A percentile compares a stretch with the other conserved stretches of the same genome.
Conservation (phyloP, 2,329 filamentous ascomycete species). For the Hypoxylon sp. region DNA sequence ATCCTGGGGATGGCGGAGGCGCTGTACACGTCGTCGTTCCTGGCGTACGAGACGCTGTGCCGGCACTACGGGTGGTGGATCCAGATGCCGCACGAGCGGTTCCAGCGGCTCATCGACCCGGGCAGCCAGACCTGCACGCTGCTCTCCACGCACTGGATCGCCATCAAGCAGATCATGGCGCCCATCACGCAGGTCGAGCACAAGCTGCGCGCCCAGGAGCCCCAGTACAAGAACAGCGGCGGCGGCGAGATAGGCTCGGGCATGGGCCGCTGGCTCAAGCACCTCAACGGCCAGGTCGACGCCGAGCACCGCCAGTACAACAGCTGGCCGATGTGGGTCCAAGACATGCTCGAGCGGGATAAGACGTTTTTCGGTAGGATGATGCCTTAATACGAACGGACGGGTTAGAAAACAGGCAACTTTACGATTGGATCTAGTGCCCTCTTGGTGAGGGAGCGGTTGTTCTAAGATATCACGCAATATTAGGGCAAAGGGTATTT, state of each 20-base stretch:
- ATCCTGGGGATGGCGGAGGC: constrained; percentile 65
- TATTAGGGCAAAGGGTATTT: neutral
- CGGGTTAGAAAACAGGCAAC: neutral
- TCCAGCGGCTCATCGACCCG: constrained; percentile 66
- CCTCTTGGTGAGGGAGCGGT: neutral
- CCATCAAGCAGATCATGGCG: constrained; percentile 68
- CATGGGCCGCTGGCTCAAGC: constrained; percentile 65
- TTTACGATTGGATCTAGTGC: neutral
- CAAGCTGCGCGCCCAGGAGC: constrained; percentile 25
- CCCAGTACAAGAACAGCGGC: constrained; percentile 33
- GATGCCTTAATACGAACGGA: neutral
- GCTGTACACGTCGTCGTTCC: constrained; percentile 65
- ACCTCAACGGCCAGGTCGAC: constrained; percentile 65
- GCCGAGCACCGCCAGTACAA: constrained; percentile 63
- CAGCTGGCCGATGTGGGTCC: constrained; percentile 69
- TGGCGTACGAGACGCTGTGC: constrained; percentile 65
- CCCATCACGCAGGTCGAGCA: constrained; percentile 62
- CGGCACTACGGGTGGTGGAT: constrained; percentile 71
- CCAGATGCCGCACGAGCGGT: constrained; percentile 67
- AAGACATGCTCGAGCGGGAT: constrained; percentile 64
- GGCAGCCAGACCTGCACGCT: constrained; percentile 63
- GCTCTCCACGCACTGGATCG: constrained; percentile 69
- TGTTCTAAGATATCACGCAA: neutral
- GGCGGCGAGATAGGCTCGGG: constrained; percentile 56
- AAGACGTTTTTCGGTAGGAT: constrained; percentile 62